Conservation (phyloP, 108 stramenopile species). For the Nannochloropsis salina region DNA sequence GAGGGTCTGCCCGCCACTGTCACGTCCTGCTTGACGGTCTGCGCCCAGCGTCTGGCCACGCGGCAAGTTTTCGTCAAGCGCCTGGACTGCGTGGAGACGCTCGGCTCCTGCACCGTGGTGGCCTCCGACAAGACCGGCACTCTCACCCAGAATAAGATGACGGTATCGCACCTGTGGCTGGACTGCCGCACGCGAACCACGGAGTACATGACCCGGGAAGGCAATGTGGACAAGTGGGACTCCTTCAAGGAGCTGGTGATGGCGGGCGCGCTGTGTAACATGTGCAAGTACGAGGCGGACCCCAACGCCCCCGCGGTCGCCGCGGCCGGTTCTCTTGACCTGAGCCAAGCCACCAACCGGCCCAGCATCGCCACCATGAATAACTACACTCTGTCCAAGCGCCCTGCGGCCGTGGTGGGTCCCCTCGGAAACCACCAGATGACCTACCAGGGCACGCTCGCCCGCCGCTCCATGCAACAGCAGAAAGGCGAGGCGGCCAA, state of each 20-base stretch:
- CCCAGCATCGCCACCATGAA: background rate
- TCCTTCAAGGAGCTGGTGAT: background rate
- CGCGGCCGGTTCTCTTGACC: background rate
- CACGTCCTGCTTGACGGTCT: slow-evolving; percentile 46
- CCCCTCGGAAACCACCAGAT: background rate
- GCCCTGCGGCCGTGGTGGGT: background rate
- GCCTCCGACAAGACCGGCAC: slow-evolving; percentile 67
- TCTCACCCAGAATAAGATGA: slow-evolving; percentile 66
- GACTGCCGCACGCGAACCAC: background rate
- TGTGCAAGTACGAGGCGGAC: slow-evolving; percentile 3
- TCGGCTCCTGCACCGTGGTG: slow-evolving; percentile 58
- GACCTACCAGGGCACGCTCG: slow-evolving; percentile 5
- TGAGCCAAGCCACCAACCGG: background rate
- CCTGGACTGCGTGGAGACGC: slow-evolving; percentile 61
- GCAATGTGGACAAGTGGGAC: background rate
- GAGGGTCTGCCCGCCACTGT: slow-evolving; percentile 59
- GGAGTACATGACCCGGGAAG: background rate
- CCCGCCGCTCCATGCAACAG: background rate
- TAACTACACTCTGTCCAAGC: background rate
- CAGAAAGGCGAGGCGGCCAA: background rate
- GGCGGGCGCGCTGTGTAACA: background rate
- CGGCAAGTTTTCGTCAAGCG: slow-evolving; percentile 59
- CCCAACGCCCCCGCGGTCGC: background rate
- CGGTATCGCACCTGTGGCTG: slow-evolving; percentile 54
- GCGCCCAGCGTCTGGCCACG: slow-evolving; percentile 30